Evolutionary conservation across 176 grass and related monocot genomes (phyloP).

Genomic region (Carex kokanica): DNA sequence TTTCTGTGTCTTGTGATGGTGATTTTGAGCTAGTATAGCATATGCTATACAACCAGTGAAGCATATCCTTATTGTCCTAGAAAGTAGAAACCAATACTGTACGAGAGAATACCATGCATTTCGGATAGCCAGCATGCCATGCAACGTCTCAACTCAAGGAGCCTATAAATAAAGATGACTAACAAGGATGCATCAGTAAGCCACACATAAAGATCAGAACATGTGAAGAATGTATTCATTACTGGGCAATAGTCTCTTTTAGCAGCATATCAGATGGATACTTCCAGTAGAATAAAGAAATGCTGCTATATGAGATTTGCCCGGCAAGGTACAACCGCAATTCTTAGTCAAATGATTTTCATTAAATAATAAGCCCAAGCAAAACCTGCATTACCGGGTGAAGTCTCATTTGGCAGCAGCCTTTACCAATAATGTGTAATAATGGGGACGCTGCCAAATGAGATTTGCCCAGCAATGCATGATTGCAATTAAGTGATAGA

Average conservation of each 20-base stretch:
- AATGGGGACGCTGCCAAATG: slow-evolving; percentile 40
- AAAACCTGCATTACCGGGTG: slow-evolving; percentile 33
- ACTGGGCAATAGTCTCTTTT: slow-evolving; percentile 39
- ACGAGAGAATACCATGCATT: neutral
- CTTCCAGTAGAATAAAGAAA: neutral
- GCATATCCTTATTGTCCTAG: too few species aligned
- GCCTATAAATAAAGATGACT: slow-evolving; percentile 28
- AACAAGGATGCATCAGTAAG: neutral
- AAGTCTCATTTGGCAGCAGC: slow-evolving; percentile 50
- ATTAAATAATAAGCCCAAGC: neutral
- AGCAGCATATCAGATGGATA: slow-evolving; percentile 25
- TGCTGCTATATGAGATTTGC: slow-evolving; percentile 61
- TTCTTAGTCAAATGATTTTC: neutral
- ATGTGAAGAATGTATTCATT: slow-evolving; percentile 30
- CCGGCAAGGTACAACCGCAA: slow-evolving; percentile 35
- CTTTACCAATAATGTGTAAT: neutral
- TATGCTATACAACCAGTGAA: slow-evolving; percentile 17
- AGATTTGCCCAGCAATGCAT: slow-evolving; percentile 60
- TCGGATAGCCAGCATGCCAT: neutral
- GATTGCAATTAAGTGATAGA: neutral
- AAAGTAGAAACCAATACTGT: neutral
- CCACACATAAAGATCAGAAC: neutral
- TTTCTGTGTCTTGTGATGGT: neutral
- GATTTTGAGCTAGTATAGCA: slow-evolving; percentile 9
- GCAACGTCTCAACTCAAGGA: neutral